Percentiles rank a stretch among this genome's conserved stretches.
Conservation (phyloP, 768 basidiomycete species). For the Mycena vulgaris region DNA sequence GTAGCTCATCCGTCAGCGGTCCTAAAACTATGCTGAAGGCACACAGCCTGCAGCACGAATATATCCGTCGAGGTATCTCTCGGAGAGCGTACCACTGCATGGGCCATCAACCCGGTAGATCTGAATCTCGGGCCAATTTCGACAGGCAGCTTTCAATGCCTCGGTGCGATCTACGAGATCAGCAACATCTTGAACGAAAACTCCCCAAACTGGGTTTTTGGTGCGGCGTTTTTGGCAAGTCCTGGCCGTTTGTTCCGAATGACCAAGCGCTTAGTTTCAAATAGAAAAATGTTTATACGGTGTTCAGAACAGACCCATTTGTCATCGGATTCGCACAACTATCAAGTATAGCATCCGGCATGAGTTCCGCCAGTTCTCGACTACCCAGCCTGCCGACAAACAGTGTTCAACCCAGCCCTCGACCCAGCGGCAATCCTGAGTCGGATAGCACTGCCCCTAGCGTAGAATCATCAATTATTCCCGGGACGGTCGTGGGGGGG, state of each 20-base stretch:
- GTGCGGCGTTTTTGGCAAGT: slow-evolving; percentile 2
- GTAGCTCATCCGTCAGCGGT: neutral
- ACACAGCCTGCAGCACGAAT: neutral
- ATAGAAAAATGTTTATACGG: slow-evolving; percentile 21
- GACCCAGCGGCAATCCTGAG: no score
- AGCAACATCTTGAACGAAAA: neutral
- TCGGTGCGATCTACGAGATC: slow-evolving; percentile 7
- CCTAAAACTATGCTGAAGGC: neutral
- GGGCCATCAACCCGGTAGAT: slow-evolving; percentile 2
- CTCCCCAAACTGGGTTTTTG: slow-evolving; percentile 3
- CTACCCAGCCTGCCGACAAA: no score
- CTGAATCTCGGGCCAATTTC: neutral
- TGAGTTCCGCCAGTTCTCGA: no score
- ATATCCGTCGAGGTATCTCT: neutral
- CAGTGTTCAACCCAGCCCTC: no score
- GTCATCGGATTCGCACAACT: slow-evolving; percentile 3
- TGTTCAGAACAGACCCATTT: neutral
- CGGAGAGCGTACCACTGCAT: neutral
- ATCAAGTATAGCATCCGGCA: neutral
- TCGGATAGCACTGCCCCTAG: no score
- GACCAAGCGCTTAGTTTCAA: neutral
- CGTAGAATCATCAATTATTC: neutral
- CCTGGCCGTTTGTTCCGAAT: no score
- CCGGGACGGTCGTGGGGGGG: neutral
- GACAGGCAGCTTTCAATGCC: neutral